Conservation (phyloP, 768 basidiomycete species). For the Amyloporia xantha region DNA sequence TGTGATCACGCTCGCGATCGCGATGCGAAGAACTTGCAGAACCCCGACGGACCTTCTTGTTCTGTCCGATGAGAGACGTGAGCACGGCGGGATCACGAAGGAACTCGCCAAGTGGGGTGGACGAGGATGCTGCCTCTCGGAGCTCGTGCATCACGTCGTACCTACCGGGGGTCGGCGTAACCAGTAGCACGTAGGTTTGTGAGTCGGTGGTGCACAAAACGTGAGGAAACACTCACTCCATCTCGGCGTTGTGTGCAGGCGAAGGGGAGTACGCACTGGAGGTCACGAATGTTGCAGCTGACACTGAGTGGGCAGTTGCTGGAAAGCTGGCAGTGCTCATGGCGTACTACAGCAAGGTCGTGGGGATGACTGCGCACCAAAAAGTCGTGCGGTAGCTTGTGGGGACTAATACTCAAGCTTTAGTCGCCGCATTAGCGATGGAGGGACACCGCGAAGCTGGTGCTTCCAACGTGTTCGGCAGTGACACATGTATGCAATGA, state of each 20-base stretch:
- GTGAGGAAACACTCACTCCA: constrained; percentile 3
- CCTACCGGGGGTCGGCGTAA: not conserved
- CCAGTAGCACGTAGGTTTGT: not conserved
- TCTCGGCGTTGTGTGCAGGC: not conserved
- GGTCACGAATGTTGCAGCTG: not conserved
- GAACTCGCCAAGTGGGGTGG: constrained; percentile 38
- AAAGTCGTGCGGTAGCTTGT: not conserved
- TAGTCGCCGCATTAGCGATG: not conserved
- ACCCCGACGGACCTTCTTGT: constrained; percentile 27
- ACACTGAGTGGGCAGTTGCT: not conserved
- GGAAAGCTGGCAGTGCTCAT: not conserved
- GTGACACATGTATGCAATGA: not conserved
- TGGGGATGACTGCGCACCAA: constrained; percentile 1
- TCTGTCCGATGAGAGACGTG: constrained; percentile 27
- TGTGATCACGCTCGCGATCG: constrained; percentile 8
- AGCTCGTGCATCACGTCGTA: constrained; percentile 18
- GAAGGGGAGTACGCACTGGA: not conserved
- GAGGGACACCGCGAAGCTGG: not conserved
- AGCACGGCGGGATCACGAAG: constrained; percentile 39
- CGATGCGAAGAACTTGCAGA: constrained; percentile 33
- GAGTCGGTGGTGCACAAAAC: not conserved
- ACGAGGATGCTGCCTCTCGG: constrained; percentile 38
- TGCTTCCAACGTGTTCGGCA: constrained; percentile 7
- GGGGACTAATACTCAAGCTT: not conserved
- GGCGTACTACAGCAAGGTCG: not conserved